Base-by-base conservation (phyloP, 1,284 basidiomycete genomes). In the Irpex sp. region DNA sequence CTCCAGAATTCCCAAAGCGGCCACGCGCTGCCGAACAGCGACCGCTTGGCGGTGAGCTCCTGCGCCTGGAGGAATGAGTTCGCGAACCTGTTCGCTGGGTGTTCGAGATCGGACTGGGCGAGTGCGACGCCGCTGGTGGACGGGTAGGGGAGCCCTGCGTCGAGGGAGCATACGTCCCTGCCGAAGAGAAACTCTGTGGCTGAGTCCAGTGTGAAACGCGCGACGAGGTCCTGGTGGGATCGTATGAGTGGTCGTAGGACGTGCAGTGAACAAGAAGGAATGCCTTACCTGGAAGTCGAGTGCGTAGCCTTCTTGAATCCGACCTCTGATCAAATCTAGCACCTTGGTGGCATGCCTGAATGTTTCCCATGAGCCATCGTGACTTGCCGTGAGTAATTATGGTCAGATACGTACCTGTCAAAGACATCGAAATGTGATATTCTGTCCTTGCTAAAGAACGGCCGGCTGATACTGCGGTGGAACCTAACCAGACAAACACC, bases 151-250 rank as follows among this genome's bases (percentile, higher is more conserved):
- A 88, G 78, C 2, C 79, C 69, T 1, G 77, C 78, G 5, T 82
- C 81, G 17, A 90, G 75, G 4, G 87, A 88, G 64, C 86, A 78
- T 49, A 90, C 70, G 66, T 84, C 84, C 58, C 76, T 76, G 2
- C 87, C 87, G 66, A 89, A 89, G 49, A 90, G 76, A 70, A 89
- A 90, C 61, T 89, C 88, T 7, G 87, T 87, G 0, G 87, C 86
- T 1, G 84, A 80, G 69, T 89, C 90, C 47, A 92, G 79, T 0
- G 88, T 85, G 70, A 92, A 90, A 3, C 90, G 83, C 3, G 83
- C 77, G 65, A 83, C 86, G 5, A 92, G 78, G 69, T 91, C 89
- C 70, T 92, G 21, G 83, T 37, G 5, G 31, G 43, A 36, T 17
- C 8, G 37, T 11, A 49, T 61, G 11, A 49, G 55, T 15, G 33